Evolutionary conservation across 208 protist species (phyloP).

Genomic region (Trypanosoma avium): DNA sequence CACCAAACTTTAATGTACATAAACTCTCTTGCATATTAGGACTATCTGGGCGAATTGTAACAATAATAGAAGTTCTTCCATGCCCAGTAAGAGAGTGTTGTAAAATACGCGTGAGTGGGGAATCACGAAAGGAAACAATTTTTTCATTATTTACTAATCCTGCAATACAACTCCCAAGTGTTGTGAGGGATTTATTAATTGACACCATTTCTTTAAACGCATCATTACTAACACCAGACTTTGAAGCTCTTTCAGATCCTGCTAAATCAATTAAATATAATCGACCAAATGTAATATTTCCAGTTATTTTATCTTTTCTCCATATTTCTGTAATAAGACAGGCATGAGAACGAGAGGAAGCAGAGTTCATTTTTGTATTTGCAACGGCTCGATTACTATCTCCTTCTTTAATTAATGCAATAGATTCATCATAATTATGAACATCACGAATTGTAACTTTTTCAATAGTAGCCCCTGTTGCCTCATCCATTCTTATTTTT

Average conservation of each 20-base stretch:
- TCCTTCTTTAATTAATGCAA: conserved; percentile 83
- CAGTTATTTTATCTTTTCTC: conserved; percentile 52
- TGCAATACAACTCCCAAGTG: conserved; percentile 48
- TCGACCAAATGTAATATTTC: conserved; percentile 60
- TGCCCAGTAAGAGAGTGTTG: conserved; percentile 89
- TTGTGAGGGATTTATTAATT: conserved; percentile 57
- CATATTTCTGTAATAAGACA: conserved; percentile 82
- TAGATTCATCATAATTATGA: conserved; percentile 79
- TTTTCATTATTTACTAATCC: conserved; percentile 45
- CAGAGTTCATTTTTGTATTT: conserved; percentile 89
- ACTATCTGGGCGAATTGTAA: conserved; percentile 49
- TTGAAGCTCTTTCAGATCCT: conserved; percentile 67
- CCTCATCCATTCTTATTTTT: conserved; percentile 12
- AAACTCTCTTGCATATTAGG: conserved; percentile 71
- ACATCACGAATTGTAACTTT: conserved; percentile 78
- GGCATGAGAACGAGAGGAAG: conserved; percentile 79
- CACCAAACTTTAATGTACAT: conserved; percentile 66
- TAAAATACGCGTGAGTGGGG: conserved; percentile 82
- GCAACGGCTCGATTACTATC: conserved; percentile 80
- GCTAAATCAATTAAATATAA: conserved; percentile 75
- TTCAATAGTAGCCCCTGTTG: conserved; percentile 18
- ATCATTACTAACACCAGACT: conserved; percentile 79
- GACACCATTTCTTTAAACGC: conserved; percentile 78
- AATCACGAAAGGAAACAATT: conserved; percentile 82
- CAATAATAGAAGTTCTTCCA: conserved; percentile 80